Evolutionary conservation across 163 green algal genomes (phyloP), one percentile per base, ranked within the genome.

Genomic region (Coccomyxa subellipsoidea): DNA sequence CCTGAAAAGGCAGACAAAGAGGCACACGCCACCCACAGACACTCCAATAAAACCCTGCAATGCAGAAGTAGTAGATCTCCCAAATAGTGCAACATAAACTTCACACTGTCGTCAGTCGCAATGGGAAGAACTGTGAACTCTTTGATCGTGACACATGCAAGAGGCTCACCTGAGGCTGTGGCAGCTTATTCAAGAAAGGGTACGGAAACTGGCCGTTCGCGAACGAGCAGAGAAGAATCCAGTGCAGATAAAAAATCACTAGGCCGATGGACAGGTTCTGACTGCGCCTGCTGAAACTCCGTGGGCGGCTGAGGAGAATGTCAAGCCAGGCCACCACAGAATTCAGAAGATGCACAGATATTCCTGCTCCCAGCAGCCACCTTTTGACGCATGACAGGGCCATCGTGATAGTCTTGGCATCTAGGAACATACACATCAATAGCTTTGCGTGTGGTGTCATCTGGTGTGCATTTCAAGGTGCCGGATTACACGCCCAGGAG

Each of bases 131-230:
- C n/a, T n/a, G n/a, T n/a, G n/a, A n/a, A n/a, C n/a, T n/a, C n/a
- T n/a, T n/a, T n/a, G n/a, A n/a, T n/a, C n/a, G n/a, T n/a, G n/a
- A n/a, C n/a, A n/a, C n/a, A n/a, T n/a, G n/a, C 3, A 40, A 9
- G 21, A 31, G 10, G 32, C 34, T 40, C 15, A 79, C 84, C 81
- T 85, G 73, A 5, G 86, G 86, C 78, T 72, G 88, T 29, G 91
- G 90, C 70, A 94, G 76, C 75, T 89, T 90, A 84, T 94, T 93
- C 21, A 94, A 80, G 82, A 94, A 88, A 38, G 91, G 91, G 85
- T 94, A 94, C 4, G 90, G 91, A 76, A 92, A 94, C 31, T 54
- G 69, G 54, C 38, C 87, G 25, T 93, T 91, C 54, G 88, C 88
- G 59, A 82, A 36, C 40, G 39, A 39, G 69, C 85, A 84, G 8